Base-by-base conservation (phyloP, 1,139 yeast species). In the Meyerozyma sp. region DNA sequence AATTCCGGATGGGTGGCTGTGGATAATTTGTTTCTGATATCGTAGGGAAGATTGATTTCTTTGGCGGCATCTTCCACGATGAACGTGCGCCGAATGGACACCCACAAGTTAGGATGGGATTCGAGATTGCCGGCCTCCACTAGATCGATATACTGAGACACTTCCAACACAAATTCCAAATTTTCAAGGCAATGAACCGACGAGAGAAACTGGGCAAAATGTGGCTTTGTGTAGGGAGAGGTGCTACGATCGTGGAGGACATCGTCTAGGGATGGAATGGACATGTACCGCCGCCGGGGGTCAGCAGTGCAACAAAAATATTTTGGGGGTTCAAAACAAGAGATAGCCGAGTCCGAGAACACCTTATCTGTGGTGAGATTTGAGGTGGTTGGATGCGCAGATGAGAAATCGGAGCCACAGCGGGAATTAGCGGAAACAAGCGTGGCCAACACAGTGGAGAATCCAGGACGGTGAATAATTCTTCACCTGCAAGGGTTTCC, bases 101-200 rank as follows among this genome's bases (percentile, higher is more conserved):
- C 44, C 75, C 75, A 69, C 32, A 47, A 48, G 45, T 27, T 36
- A 27, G 37, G 37, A 18, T 20, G 37, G 13, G 25, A 10, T 3
- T 5, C 8, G 34, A 40, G 21, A 16, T 39, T 42, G 37, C 49
- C 44, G 43, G 59, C 51, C 39, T 49, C 54, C 23, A 41, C 47
- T 13, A 58, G 41, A n/a, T 44, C 44, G 35, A 57, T 47, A 39
- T 56, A 63, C 14, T 50, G 47, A 47, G 64, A 62, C 32, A 68
- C 54, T 41, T 65, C 68, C 36, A 61, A 44, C 11, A 68, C 52
- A 42, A 66, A 68, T 49, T 67, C 70, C 40, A 62, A 58, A 51
- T 68, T 68, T 46, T 69, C 75, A 37, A 62, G 51, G 51, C 73
- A 67, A 48, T 68, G 74, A 26, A 60, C 58, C 28, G 54, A 47